These are phyloP conservation scores for Digitaria exilis DNA, from an alignment of 202 grass and related monocot genomes.

Conservation along the genomic window DNA sequence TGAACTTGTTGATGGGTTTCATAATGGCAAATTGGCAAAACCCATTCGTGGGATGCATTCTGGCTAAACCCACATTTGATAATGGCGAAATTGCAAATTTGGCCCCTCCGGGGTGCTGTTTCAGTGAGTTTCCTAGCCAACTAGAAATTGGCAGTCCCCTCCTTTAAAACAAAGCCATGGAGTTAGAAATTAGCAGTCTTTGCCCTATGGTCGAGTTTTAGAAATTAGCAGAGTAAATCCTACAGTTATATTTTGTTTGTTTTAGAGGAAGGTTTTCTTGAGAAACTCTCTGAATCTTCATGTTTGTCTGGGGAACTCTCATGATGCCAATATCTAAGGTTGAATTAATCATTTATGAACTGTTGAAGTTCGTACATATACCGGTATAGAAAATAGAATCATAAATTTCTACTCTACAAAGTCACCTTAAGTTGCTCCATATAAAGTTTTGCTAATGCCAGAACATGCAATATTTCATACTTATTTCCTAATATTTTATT, in stretches of 20 bases:
- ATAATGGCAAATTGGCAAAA: too few species aligned
- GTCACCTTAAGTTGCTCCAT: not conserved
- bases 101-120: too few species aligned
- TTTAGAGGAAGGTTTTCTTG: not conserved
- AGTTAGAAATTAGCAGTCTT: too few species aligned
- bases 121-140: not conserved
- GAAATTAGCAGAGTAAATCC: not conserved
- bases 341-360: not conserved
- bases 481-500: not conserved
- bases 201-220: not conserved
- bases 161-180: too few species aligned
- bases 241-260: not conserved
- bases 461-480: not conserved
- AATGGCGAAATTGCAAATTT: too few species aligned
- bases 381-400: not conserved
- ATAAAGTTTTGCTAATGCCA: not conserved
- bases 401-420: not conserved
- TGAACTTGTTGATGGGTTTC: too few species aligned
- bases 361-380: not conserved
- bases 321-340: not conserved
- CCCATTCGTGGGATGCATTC: too few species aligned
- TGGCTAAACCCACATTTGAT: too few species aligned
- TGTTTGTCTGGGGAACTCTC: not conserved
- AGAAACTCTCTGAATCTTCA: not conserved
- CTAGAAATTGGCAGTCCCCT: not conserved